Evolutionary conservation across 441 rosid species (phyloP).

Genomic region (Gossypium davidsonii): DNA sequence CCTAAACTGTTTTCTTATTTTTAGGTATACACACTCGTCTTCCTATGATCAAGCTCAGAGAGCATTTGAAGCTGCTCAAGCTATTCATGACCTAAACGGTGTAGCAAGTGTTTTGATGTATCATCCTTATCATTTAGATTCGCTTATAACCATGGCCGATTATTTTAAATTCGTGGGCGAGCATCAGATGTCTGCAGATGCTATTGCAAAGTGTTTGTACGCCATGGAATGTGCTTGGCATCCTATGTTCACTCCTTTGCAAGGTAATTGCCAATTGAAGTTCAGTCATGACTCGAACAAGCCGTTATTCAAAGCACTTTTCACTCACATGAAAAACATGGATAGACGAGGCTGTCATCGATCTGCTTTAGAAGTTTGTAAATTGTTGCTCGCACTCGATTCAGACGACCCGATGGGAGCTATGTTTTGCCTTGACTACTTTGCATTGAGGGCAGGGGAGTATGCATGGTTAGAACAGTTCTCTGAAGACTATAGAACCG

Average conservation of each 20-base stretch:
- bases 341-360: conserved; percentile 88
- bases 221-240: conserved; percentile 91
- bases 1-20: conserved; percentile 3
- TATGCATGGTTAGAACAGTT: conserved; percentile 74
- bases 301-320: conserved; percentile 64
- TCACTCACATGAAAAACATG: conserved; percentile 83
- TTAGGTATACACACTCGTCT: conserved; percentile 51
- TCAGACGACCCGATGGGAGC: conserved; percentile 80
- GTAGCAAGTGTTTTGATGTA: conserved; percentile 58
- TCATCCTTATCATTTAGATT: conserved; percentile 79
- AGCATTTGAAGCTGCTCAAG: conserved; percentile 75
- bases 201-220: conserved; percentile 68
- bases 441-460: conserved; percentile 79
- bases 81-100: conserved; percentile 74
- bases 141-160: conserved; percentile 86
- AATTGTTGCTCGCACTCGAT: conserved; percentile 71
- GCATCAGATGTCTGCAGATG: conserved; percentile 80
- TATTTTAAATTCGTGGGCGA: conserved; percentile 78
- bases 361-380: conserved; percentile 86
- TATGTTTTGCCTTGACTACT: conserved; percentile 82
- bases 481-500: conserved; percentile 62
- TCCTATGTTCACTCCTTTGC: conserved; percentile 71
- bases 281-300: conserved; percentile 68
- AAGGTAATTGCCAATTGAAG: conserved; percentile 71
- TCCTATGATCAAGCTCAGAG: conserved; percentile 68